Conservation (phyloP, 805 yeast genomes). For the Metschnikowia borealis region DNA sequence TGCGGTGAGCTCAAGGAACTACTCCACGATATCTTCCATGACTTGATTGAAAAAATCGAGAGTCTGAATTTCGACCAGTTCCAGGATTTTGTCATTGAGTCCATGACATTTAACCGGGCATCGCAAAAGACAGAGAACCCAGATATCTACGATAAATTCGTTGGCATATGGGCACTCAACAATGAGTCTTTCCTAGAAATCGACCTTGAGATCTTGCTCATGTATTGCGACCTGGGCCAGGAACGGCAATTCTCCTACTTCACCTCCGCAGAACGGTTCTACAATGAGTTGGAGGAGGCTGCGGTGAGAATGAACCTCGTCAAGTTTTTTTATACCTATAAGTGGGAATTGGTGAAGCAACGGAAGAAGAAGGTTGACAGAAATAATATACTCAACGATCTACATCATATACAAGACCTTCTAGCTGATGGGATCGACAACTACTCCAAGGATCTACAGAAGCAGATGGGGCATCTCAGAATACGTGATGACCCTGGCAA, state of each 20-base stretch:
- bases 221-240: conserved; percentile 2
- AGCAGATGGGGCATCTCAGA: conserved; percentile 2
- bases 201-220: conserved; percentile 8
- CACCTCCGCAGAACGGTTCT: conserved; percentile 1
- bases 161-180: conserved; percentile 12
- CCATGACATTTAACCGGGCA: conserved; percentile 1
- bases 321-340: conserved; percentile 6
- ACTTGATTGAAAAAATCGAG: conserved; percentile 13
- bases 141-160: conserved; percentile 5
- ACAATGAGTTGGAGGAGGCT: conserved; percentile 9
- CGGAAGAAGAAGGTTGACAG: not conserved
- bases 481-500: not conserved
- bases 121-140: conserved; percentile 6
- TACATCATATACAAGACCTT: conserved; percentile 1
- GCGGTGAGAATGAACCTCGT: conserved; percentile 14
- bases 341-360: conserved; percentile 7
- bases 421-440: not conserved
- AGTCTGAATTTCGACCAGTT: conserved; percentile 13
- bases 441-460: not conserved
- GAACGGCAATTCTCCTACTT: conserved; percentile 9
- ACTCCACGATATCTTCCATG: conserved; percentile 7
- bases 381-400: not conserved
- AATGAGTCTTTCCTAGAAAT: conserved; percentile 7
- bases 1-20: conserved; percentile 7
- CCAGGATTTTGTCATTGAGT: conserved; percentile 15